Evolutionary conservation across 192 early-diverging fungal genomes (phyloP).

Genomic region (Backusella psychrophila): DNA sequence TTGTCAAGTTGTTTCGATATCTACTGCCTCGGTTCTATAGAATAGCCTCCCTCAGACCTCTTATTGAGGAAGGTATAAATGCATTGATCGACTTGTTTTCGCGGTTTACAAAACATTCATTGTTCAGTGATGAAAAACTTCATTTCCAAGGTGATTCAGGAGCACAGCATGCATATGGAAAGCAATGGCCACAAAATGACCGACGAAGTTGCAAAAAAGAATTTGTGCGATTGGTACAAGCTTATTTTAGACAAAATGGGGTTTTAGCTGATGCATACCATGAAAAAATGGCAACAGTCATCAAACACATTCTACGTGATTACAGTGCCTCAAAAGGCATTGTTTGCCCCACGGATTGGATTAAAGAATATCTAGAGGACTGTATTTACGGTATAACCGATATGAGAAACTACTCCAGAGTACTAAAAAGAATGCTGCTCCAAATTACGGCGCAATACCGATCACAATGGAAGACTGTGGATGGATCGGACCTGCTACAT

Average conservation of each 20-base stretch:
- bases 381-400: constrained; percentile 23
- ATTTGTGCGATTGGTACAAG: constrained; percentile 45
- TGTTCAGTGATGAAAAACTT: constrained; percentile 29
- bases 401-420: constrained; percentile 21
- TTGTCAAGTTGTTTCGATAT: constrained; percentile 43
- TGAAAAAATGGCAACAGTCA: constrained; percentile 44
- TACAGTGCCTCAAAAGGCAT: constrained; percentile 34
- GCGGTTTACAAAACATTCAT: constrained; percentile 44
- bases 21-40: constrained; percentile 40
- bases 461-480: constrained; percentile 42
- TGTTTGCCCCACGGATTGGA: constrained; percentile 42
- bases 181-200: constrained; percentile 58
- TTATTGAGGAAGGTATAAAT: constrained; percentile 39
- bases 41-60: constrained; percentile 4
- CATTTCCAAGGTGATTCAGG: constrained; percentile 1
- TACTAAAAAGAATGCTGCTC: constrained; percentile 22
- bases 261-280: constrained; percentile 42
- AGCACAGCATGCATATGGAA: constrained; percentile 38
- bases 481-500: constrained; percentile 46
- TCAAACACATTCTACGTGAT: constrained; percentile 46
- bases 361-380: constrained; percentile 47
- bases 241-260: constrained; percentile 44
- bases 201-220: constrained; percentile 52
- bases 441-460: constrained; percentile 30
- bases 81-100: constrained; percentile 50